Evolutionary conservation across 805 yeast genomes (phyloP).

Genomic region (Limtongozyma cylindracea): DNA sequence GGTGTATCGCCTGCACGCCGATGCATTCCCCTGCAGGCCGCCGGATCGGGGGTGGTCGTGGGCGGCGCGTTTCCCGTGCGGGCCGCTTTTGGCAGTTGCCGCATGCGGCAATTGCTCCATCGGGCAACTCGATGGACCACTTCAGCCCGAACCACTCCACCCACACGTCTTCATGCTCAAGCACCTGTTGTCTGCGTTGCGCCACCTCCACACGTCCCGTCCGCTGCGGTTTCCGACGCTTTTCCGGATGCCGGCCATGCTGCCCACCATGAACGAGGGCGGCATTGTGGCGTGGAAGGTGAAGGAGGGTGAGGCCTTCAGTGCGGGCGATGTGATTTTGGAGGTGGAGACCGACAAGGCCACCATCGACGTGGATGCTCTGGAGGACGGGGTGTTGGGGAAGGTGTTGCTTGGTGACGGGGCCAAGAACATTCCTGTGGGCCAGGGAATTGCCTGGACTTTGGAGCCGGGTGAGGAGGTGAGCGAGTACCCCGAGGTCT

Average conservation of each 20-base stretch:
- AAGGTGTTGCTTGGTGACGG: slow-evolving; percentile 54
- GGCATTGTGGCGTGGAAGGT: slow-evolving; percentile 80
- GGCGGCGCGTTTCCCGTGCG: too few species aligned
- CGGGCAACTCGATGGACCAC: too few species aligned
- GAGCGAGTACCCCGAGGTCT: not conserved
- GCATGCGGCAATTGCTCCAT: too few species aligned
- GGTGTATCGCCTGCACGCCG: too few species aligned
- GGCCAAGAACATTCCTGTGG: slow-evolving; percentile 58
- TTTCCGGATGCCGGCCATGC: slow-evolving; percentile 95
- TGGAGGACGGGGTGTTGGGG: slow-evolving; percentile 77
- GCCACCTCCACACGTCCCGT: too few species aligned
- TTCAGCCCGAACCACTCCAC: too few species aligned
- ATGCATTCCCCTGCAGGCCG: too few species aligned
- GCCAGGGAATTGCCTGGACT: slow-evolving; percentile 67
- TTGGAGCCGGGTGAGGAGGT: slow-evolving; percentile 63
- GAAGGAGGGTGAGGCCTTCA: slow-evolving; percentile 39
- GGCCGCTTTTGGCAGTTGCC: too few species aligned
- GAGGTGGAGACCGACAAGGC: slow-evolving; percentile 83
- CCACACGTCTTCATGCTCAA: too few species aligned
- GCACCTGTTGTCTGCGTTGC: too few species aligned
- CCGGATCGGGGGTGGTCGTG: too few species aligned
- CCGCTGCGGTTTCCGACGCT: too few species aligned
- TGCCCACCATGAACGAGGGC: slow-evolving; percentile 96
- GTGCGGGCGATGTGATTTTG: slow-evolving; percentile 59
- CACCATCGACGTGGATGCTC: slow-evolving; percentile 65